These are phyloP conservation scores for Termitomyces sp. DNA, from an alignment of 768 basidiomycete genomes.

Conservation along the genomic window DNA sequence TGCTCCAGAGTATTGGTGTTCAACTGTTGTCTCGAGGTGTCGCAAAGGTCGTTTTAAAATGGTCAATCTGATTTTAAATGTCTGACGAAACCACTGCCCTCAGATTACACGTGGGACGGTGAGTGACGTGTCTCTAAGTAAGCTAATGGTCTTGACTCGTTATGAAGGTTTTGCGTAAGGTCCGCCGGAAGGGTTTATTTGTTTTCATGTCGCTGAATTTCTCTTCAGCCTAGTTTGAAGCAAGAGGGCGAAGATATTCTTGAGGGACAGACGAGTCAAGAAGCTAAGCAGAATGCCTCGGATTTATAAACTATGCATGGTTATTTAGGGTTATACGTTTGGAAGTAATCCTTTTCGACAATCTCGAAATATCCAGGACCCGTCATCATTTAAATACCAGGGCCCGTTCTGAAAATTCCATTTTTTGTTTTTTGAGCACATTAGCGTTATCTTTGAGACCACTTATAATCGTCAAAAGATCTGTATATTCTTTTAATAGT, in stretches of 20 bases:
- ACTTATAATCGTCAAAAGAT: too few species aligned
- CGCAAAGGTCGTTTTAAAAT: conserved; percentile 21
- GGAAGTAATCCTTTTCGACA: neutral
- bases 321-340: neutral
- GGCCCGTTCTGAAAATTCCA: too few species aligned
- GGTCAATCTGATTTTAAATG: too few species aligned
- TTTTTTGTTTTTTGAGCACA: too few species aligned
- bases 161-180: conserved; percentile 29
- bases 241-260: conserved; percentile 50
- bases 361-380: too few species aligned
- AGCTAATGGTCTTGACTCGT: neutral
- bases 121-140: conserved; percentile 9
- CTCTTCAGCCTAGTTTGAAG: conserved; percentile 32
- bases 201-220: neutral
- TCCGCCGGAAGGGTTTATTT: neutral
- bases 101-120: conserved; percentile 42
- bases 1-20: neutral
- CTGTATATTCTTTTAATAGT: too few species aligned
- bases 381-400: too few species aligned
- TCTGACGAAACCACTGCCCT: neutral
- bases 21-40: conserved; percentile 16
- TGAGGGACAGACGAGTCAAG: conserved; percentile 31
- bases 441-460: too few species aligned
- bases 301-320: too few species aligned
- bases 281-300: neutral